Percentiles rank a stretch among this genome's conserved stretches.
Evolutionary conservation across 2,329 filamentous ascomycete species (phyloP).

Genomic region (Ophiostoma angusticollis): DNA sequence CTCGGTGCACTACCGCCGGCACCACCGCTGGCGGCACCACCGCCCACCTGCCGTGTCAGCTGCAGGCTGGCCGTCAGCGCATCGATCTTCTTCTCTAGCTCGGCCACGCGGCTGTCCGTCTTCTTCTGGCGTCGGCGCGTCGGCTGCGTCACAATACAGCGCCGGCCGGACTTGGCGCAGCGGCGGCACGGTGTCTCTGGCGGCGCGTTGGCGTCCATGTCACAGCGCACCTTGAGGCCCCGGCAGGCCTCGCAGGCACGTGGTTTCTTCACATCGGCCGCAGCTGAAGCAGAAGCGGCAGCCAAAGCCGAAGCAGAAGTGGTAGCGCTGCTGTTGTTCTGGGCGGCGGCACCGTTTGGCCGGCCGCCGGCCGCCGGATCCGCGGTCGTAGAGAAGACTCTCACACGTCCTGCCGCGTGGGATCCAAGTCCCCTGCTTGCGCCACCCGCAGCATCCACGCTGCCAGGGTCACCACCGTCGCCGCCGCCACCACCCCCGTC

Average conservation of each 20-base stretch:
- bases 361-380: too few relatives aligned
- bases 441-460: too few relatives aligned
- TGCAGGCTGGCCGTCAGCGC: slow-evolving; percentile 70
- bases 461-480: neutral
- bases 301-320: too few relatives aligned
- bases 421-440: too few relatives aligned
- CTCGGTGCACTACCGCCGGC: neutral
- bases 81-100: slow-evolving; percentile 88
- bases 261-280: slow-evolving; percentile 47
- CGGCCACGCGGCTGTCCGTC: slow-evolving; percentile 76
- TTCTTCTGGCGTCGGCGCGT: slow-evolving; percentile 78
- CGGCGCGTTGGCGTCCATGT: slow-evolving; percentile 51
- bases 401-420: too few relatives aligned
- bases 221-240: slow-evolving; percentile 71
- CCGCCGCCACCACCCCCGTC: neutral
- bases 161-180: slow-evolving; percentile 67
- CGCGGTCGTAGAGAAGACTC: too few relatives aligned
- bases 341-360: too few relatives aligned
- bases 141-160: slow-evolving; percentile 64
- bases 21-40: neutral
- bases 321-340: too few relatives aligned
- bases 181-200: slow-evolving; percentile 54
- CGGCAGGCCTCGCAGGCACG: slow-evolving; percentile 67
- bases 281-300: neutral
- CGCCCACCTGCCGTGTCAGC: slow-evolving; percentile 27